These are phyloP conservation scores for Harrya chromipes DNA, from an alignment of 768 basidiomycete species.

Conservation along the genomic window DNA sequence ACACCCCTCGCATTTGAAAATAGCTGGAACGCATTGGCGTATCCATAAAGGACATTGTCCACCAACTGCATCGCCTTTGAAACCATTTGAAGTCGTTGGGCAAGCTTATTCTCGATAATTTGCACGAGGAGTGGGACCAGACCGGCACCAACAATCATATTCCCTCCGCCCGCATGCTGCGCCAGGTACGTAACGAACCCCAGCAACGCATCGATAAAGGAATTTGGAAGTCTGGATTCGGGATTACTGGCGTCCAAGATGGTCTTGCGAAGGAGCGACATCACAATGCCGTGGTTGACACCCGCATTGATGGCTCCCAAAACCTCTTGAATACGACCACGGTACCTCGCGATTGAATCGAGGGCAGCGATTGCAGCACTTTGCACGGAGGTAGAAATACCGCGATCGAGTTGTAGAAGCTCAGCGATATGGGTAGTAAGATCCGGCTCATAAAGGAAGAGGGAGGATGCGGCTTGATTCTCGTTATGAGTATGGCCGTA, in stretches of 20 bases:
- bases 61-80: conserved; percentile 91
- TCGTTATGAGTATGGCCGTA: conserved; percentile 88
- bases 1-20: conserved; percentile 86
- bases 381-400: conserved; percentile 69
- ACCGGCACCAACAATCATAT: conserved; percentile 94
- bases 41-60: conserved; percentile 90
- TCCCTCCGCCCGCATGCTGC: conserved; percentile 79
- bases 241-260: conserved; percentile 68
- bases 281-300: conserved; percentile 92
- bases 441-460: conserved; percentile 96
- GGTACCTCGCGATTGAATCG: conserved; percentile 86
- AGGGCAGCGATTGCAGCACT: conserved; percentile 85
- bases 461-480: conserved; percentile 67
- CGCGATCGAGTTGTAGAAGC: conserved; percentile 76
- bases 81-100: conserved; percentile 68
- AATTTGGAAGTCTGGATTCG: conserved; percentile 63
- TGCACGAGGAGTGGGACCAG: conserved; percentile 87
- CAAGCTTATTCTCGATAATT: conserved; percentile 73
- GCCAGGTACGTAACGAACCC: conserved; percentile 86
- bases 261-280: conserved; percentile 83
- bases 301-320: conserved; percentile 89
- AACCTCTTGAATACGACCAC: conserved; percentile 81
- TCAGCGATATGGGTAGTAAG: conserved; percentile 86
- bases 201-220: conserved; percentile 81
- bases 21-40: conserved; percentile 79